These are phyloP conservation scores for Taphrina wiesneri DNA, from an alignment of 1,139 yeast species.

Conservation along the genomic window DNA sequence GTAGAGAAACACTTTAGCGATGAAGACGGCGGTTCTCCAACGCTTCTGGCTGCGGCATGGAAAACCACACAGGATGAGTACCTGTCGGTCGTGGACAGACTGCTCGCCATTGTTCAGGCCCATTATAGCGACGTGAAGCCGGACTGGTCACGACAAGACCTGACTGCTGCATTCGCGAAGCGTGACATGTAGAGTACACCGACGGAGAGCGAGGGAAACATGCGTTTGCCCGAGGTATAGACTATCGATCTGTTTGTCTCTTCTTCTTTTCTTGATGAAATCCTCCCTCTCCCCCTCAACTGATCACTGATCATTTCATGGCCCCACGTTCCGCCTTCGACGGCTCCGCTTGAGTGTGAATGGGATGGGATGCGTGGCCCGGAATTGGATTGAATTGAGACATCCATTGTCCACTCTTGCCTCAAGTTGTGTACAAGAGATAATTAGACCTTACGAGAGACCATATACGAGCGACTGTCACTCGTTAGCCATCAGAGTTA, in stretches of 20 bases:
- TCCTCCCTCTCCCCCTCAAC: background rate
- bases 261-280: background rate
- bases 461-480: no score
- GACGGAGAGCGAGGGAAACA: background rate
- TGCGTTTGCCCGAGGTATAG: background rate
- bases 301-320: background rate
- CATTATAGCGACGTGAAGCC: slow-evolving; percentile 49
- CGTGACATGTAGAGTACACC: background rate
- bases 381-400: background rate
- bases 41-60: slow-evolving; percentile 48
- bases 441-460: no score
- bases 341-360: background rate
- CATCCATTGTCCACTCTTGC: background rate
- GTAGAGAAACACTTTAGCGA: slow-evolving; percentile 60
- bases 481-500: no score
- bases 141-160: slow-evolving; percentile 10
- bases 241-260: background rate
- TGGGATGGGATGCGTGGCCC: background rate
- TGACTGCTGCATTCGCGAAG: slow-evolving; percentile 10
- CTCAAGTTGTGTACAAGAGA: background rate
- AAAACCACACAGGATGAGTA: slow-evolving; percentile 55
- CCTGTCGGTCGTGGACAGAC: slow-evolving; percentile 49
- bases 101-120: slow-evolving; percentile 50
- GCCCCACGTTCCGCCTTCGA: background rate
- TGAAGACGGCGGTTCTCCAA: slow-evolving; percentile 43